Evolutionary conservation across 2,329 filamentous ascomycete species (phyloP).

Genomic region (Colletotrichum karsti): DNA sequence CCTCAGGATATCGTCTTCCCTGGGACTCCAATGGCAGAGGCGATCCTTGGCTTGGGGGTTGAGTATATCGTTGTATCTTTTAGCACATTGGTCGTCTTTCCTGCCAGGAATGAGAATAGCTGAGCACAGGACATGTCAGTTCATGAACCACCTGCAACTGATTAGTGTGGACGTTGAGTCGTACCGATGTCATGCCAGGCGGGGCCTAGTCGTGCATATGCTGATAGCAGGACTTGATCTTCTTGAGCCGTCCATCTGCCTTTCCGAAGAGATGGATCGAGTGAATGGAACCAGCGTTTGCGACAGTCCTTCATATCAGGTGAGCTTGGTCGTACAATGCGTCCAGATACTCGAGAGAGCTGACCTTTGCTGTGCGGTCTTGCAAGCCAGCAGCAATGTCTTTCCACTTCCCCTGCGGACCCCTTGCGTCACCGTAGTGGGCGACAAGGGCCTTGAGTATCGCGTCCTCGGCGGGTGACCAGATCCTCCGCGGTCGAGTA

Average conservation of each 20-base stretch:
- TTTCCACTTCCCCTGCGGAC: conserved; percentile 37
- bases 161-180: not conserved
- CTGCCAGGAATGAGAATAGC: conserved; percentile 38
- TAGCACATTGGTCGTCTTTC: conserved; percentile 40
- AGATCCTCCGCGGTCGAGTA: conserved; percentile 32
- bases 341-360: not conserved
- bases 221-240: conserved; percentile 37
- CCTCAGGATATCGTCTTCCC: conserved; percentile 34
- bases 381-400: conserved; percentile 35
- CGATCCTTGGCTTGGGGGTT: conserved; percentile 36
- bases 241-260: conserved; percentile 39
- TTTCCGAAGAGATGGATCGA: conserved; percentile 38
- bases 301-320: conserved; percentile 39
- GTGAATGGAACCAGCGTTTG: conserved; percentile 40
- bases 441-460: conserved; percentile 36
- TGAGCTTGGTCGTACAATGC: not conserved
- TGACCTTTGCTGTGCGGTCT: conserved; percentile 31
- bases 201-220: conserved; percentile 32
- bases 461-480: conserved; percentile 37
- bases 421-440: conserved; percentile 36
- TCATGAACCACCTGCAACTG: not conserved
- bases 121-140: conserved; percentile 6
- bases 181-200: not conserved
- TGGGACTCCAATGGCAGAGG: conserved; percentile 35
- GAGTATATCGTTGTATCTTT: conserved; percentile 39